Conservation (phyloP, 2,329 filamentous ascomycete genomes). For the Graphilbum fragrans region DNA sequence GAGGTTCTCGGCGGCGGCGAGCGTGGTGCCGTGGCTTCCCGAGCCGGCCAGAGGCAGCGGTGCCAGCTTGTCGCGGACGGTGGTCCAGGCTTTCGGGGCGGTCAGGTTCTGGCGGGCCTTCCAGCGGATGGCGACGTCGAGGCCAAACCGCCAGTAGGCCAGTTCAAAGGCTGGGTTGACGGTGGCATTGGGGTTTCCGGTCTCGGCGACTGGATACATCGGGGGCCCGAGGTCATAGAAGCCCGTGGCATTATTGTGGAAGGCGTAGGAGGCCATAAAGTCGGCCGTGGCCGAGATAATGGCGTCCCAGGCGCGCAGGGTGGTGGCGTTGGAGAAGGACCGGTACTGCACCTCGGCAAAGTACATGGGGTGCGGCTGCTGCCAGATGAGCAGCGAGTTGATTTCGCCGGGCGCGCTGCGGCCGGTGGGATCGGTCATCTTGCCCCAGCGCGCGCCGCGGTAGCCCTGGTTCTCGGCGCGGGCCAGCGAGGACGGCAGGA, state of each 20-base stretch:
- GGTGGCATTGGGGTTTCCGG: constrained; percentile 43
- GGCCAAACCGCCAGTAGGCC: constrained; percentile 49
- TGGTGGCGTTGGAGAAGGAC: constrained; percentile 26
- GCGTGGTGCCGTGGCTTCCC: too few relatives aligned
- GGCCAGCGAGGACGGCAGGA: constrained; percentile 24
- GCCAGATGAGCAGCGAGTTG: constrained; percentile 49
- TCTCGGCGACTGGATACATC: constrained; percentile 37
- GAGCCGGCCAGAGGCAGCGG: constrained; percentile 32
- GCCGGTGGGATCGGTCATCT: constrained; percentile 46
- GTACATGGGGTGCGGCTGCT: constrained; percentile 49
- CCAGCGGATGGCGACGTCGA: constrained; percentile 41
- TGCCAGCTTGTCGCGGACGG: constrained; percentile 38
- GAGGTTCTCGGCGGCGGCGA: constrained; percentile 44
- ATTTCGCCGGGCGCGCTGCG: constrained; percentile 46
- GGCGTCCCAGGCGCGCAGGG: constrained; percentile 38
- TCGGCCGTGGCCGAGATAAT: constrained; percentile 39
- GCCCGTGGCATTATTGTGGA: constrained; percentile 35
- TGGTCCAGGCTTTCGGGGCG: constrained; percentile 31
- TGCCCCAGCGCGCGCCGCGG: constrained; percentile 31
- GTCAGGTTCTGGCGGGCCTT: constrained; percentile 31
- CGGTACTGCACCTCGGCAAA: constrained; percentile 45
- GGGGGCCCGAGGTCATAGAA: constrained; percentile 37
- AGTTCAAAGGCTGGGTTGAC: constrained; percentile 48
- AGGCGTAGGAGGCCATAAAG: constrained; percentile 48
- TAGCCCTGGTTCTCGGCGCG: constrained; percentile 28